These are phyloP conservation scores for Jacaranda copaia DNA, from an alignment of 257 asterid species.

Conservation along the genomic window DNA sequence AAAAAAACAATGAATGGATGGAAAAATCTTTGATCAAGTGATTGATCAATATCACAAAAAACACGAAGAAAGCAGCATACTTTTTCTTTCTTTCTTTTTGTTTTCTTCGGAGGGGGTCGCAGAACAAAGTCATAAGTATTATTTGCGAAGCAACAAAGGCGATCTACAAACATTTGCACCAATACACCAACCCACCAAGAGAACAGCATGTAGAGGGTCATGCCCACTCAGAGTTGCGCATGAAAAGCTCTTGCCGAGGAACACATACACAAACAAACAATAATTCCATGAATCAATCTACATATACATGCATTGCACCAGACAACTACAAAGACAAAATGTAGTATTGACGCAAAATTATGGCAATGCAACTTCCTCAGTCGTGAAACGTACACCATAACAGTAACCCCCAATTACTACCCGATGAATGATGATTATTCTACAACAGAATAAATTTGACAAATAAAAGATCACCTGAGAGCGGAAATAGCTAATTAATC, in stretches of 20 bases:
- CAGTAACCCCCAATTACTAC: neutral
- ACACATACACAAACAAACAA: neutral
- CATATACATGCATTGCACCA: constrained; percentile 7
- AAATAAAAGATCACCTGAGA: neutral
- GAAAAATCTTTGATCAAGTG: no score
- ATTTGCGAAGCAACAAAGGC: neutral
- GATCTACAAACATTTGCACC: constrained; percentile 2
- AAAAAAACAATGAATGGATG: neutral
- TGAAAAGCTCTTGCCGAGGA: neutral
- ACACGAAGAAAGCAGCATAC: no score
- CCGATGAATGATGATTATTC: neutral
- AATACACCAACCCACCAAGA: neutral
- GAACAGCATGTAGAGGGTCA: neutral
- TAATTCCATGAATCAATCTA: constrained; percentile 23
- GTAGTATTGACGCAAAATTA: neutral
- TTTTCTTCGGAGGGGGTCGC: neutral
- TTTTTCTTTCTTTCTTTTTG: neutral
- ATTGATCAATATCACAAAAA: neutral
- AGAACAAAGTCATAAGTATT: neutral
- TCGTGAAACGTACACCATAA: neutral
- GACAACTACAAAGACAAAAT: neutral
- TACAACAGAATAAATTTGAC: constrained; percentile 1
- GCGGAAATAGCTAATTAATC: neutral
- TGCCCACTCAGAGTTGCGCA: no score
- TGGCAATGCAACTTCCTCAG: constrained; percentile 16